phyloP scores from a whole-genome alignment of 2,329 filamentous ascomycete genomes.

The Sarocladiaceae sp. region DNA sequence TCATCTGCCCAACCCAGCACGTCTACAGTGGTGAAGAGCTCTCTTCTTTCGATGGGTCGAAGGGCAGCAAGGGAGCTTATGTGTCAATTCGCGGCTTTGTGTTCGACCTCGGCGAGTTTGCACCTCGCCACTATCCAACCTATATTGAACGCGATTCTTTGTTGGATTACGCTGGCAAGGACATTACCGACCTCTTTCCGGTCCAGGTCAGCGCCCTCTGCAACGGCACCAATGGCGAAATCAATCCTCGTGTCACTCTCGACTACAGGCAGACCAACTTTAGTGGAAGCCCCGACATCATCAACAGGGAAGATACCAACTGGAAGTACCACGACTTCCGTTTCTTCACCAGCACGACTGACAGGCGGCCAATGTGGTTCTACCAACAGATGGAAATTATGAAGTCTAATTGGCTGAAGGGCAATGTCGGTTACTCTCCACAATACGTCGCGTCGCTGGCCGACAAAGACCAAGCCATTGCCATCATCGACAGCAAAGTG shows the following conservation, averaged over 20 bases:
- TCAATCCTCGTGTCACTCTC: conserved; percentile 69
- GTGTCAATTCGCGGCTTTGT: conserved; percentile 84
- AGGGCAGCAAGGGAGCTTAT: conserved; percentile 54
- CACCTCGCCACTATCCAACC: conserved; percentile 65
- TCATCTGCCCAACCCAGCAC: conserved; percentile 88
- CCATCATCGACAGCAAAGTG: conserved; percentile 69
- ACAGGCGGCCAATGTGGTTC: conserved; percentile 87
- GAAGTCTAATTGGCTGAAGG: conserved; percentile 75
- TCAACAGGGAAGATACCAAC: conserved; percentile 65
- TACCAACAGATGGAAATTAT: conserved; percentile 78
- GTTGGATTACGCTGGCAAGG: conserved; percentile 76
- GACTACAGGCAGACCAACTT: conserved; percentile 77
- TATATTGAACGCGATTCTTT: conserved; percentile 54
- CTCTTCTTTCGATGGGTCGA: conserved; percentile 64
- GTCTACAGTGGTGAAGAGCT: conserved; percentile 79
- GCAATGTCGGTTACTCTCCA: conserved; percentile 75
- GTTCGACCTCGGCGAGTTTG: conserved; percentile 71
- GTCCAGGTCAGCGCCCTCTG: conserved; percentile 92
- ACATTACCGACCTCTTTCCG: conserved; percentile 86
- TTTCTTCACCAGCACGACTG: conserved; percentile 58
- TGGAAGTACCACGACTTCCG: conserved; percentile 89
- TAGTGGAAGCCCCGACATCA: conserved; percentile 57
- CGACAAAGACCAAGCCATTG: conserved; percentile 59
- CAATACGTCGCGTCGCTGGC: conserved; percentile 69
- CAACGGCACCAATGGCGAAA: conserved; percentile 60